Base-by-base conservation (phyloP, 345 rosid species). In the thale cress (Arabidopsis thaliana) region DNA sequence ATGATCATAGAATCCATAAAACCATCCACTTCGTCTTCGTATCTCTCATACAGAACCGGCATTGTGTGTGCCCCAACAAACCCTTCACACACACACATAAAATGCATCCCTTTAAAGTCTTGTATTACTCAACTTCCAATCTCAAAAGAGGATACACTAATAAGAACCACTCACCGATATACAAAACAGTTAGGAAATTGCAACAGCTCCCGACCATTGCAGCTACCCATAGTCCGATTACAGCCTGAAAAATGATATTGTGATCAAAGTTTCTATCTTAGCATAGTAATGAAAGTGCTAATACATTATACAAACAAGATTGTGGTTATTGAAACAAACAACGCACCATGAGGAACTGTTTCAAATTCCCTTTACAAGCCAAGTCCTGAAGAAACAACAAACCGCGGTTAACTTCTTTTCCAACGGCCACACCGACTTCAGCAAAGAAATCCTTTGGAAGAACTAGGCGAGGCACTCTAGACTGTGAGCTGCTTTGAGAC, bases 161-260 rank as follows among this genome's bases (percentile, higher is more conserved):
- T 13, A 25, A 49, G 57, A 36, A 13, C 13, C 23, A 62, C 93
- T 87, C 68, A 96, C 99, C 97, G 67, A 89, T 73, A 62, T 93
- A 96, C n/a, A 93, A 28, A 79, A 93, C 96, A 22, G 98, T 93
- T 49, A 96, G 82, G 72, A 96, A 91, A 72, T 88, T 93, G 88
- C 91, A 96, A 85, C 96, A 96, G 88, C 95, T 93, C 65, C 99
- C 97, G n/a, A 93, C 76, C 16, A 96, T 78, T 53, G 98, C 96
- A 57, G 87, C 89, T 69, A 38, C 78, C 93, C 88, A 91, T 76
- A 96, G 82, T 82, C 96, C 83, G 57, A 53, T 67, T 11, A 77
- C 72, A 52, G 84, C 92, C 99, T 96, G 86, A n/a, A 63, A 3
- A 45, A 14, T 48, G 6, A 70, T 32, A 2, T 37, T 22, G n/a